Conservation (phyloP, 2,329 filamentous ascomycete species). For the Graphiopsis chlorocephala region DNA sequence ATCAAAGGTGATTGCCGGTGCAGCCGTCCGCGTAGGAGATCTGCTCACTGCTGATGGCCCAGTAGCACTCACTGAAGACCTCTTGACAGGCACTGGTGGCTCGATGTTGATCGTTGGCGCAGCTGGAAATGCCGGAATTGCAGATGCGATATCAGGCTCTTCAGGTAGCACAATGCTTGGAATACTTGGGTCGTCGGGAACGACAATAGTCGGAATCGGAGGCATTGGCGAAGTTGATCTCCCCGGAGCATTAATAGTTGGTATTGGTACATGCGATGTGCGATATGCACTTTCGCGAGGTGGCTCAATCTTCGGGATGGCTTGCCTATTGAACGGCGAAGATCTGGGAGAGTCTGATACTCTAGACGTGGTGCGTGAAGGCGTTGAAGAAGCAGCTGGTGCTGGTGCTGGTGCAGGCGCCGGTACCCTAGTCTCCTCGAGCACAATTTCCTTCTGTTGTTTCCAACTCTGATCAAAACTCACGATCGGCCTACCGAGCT, state of each 20-base stretch:
- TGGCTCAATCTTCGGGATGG: slow-evolving; percentile 27
- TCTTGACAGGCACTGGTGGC: slow-evolving; percentile 19
- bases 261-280: neutral
- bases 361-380: neutral
- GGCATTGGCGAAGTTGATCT: slow-evolving; percentile 18
- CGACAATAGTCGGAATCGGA: slow-evolving; percentile 24
- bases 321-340: slow-evolving; percentile 13
- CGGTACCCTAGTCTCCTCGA: slow-evolving; percentile 51
- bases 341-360: slow-evolving; percentile 7
- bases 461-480: slow-evolving; percentile 89
- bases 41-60: neutral
- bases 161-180: slow-evolving; percentile 26
- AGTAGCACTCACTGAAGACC: neutral
- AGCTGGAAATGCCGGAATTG: slow-evolving; percentile 8
- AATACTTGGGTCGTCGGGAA: slow-evolving; percentile 10
- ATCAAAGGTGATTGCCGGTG: slow-evolving; percentile 18
- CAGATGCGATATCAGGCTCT: slow-evolving; percentile 17
- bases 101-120: slow-evolving; percentile 24
- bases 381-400: neutral
- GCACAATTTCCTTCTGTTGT: slow-evolving; percentile 66
- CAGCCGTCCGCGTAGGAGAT: neutral
- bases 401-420: slow-evolving; percentile 22
- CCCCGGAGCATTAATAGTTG: neutral
- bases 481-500: slow-evolving; percentile 87
- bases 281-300: neutral